Conservation (phyloP, 257 asterid species). For the Capsicum pubescens region DNA sequence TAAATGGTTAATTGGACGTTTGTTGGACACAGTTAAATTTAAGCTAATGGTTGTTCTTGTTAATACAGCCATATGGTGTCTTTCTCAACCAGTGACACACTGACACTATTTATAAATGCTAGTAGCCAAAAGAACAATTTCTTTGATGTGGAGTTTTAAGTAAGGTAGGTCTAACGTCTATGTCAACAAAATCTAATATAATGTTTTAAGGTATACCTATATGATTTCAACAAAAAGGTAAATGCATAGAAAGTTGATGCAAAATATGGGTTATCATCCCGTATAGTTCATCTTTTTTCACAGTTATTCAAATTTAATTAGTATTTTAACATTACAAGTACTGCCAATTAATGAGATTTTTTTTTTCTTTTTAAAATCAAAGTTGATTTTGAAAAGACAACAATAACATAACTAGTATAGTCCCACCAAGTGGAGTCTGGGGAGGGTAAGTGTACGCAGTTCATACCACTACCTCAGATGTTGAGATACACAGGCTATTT, state of each 20-base stretch:
- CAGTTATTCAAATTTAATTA: too few relatives aligned
- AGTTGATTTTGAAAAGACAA: too few relatives aligned
- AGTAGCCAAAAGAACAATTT: not conserved
- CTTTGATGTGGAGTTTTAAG: not conserved
- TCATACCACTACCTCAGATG: too few relatives aligned
- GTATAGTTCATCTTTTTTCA: not conserved
- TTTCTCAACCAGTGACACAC: not conserved
- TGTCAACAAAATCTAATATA: not conserved
- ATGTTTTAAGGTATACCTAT: not conserved
- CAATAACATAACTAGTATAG: too few relatives aligned
- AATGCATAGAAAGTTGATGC: not conserved
- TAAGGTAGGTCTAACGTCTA: not conserved
- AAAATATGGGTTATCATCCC: not conserved
- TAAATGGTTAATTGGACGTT: not conserved
- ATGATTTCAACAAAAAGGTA: not conserved
- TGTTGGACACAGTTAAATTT: not conserved
- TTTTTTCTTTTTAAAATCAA: too few relatives aligned
- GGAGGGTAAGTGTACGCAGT: too few relatives aligned
- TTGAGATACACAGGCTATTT: too few relatives aligned
- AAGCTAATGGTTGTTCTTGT: not conserved
- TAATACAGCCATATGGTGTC: not conserved
- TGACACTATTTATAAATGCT: not conserved
- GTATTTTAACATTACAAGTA: too few relatives aligned
- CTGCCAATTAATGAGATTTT: too few relatives aligned
- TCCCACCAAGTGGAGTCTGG: too few relatives aligned